These are phyloP conservation scores for Juglanconis oblonga DNA, from an alignment of 2,329 filamentous ascomycete species.

Conservation along the genomic window DNA sequence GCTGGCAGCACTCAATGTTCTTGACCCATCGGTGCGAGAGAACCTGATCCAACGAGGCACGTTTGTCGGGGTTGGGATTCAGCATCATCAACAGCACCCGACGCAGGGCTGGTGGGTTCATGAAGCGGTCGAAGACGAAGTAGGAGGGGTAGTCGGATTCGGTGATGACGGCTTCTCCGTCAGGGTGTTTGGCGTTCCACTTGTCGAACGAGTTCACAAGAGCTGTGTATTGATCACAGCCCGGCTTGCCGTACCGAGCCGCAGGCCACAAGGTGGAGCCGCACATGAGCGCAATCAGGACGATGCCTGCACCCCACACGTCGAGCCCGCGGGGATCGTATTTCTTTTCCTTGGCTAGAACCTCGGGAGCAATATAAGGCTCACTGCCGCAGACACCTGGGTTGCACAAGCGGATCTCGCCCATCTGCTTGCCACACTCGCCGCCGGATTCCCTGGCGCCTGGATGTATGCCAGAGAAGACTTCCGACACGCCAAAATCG, in stretches of 20 bases:
- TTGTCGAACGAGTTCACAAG: conserved; percentile 67
- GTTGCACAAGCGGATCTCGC: conserved; percentile 65
- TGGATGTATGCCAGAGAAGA: conserved; percentile 79
- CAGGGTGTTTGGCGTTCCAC: conserved; percentile 56
- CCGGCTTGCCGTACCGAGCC: conserved; percentile 48
- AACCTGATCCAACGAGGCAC: conserved; percentile 67
- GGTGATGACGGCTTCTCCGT: conserved; percentile 34
- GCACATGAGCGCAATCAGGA: conserved; percentile 75
- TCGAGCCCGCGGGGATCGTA: conserved; percentile 78
- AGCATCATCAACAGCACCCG: conserved; percentile 78
- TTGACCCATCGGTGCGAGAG: conserved; percentile 70
- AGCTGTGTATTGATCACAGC: conserved; percentile 58
- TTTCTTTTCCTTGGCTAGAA: conserved; percentile 62
- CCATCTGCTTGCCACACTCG: conserved; percentile 71
- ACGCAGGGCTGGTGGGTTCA: conserved; percentile 67
- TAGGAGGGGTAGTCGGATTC: conserved; percentile 66
- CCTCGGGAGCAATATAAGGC: conserved; percentile 86
- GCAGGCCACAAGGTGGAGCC: conserved; percentile 72
- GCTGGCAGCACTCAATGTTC: conserved; percentile 74
- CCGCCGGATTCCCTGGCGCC: conserved; percentile 71
- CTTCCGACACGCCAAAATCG: conserved; percentile 86
- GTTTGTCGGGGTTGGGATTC: conserved; percentile 70
- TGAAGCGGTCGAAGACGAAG: conserved; percentile 58
- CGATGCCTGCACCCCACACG: conserved; percentile 81
- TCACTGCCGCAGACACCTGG: conserved; percentile 82